phyloP scores from a whole-genome alignment of 2,329 filamentous ascomycete species.

The Colletotrichum noveboracense region DNA sequence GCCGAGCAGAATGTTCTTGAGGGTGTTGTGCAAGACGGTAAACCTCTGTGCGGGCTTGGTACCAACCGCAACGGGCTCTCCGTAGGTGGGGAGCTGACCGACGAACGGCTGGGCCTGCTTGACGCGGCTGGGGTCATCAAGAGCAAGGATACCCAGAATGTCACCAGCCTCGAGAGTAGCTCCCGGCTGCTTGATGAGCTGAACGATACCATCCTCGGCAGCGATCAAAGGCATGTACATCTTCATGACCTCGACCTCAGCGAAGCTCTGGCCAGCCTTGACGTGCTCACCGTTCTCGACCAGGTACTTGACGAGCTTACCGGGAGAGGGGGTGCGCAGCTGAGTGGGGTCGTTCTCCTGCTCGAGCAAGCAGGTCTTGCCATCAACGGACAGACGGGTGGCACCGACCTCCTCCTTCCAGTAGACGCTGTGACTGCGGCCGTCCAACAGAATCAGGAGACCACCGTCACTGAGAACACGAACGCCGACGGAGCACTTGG shows the following conservation, averaged over 20 bases:
- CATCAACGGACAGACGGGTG: slow-evolving; percentile 93
- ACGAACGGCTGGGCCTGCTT: slow-evolving; percentile 96
- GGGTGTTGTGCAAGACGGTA: slow-evolving; percentile 74
- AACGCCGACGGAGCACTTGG: slow-evolving; percentile 92
- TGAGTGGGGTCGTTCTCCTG: slow-evolving; percentile 99
- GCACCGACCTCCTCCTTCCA: slow-evolving; percentile 99
- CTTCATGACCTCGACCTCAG: slow-evolving; percentile 99
- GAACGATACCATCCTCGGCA: slow-evolving; percentile 93
- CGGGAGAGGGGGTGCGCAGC: slow-evolving; percentile 90
- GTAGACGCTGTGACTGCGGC: slow-evolving; percentile 97
- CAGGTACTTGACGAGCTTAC: slow-evolving; percentile 97
- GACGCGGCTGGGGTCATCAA: slow-evolving; percentile 94
- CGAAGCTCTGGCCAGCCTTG: slow-evolving; percentile 88
- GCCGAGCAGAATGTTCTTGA: slow-evolving; percentile 87
- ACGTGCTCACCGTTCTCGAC: slow-evolving; percentile 96
- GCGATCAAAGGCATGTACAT: slow-evolving; percentile 99
- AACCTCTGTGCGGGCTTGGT: slow-evolving; percentile 93
- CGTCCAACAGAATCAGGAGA: slow-evolving; percentile 86
- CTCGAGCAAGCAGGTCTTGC: slow-evolving; percentile 97
- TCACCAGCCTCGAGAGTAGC: slow-evolving; percentile 97
- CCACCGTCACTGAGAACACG: slow-evolving; percentile 93
- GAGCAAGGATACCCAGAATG: slow-evolving; percentile 93
- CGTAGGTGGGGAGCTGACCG: slow-evolving; percentile 86
- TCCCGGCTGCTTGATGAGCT: slow-evolving; percentile 98
- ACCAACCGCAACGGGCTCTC: slow-evolving; percentile 85